A percentile compares a stretch with the other conserved stretches of the same genome.
Evolutionary conservation across 2,329 filamentous ascomycete species (phyloP).

Genomic region (Myriosclerotinia curreyana): DNA sequence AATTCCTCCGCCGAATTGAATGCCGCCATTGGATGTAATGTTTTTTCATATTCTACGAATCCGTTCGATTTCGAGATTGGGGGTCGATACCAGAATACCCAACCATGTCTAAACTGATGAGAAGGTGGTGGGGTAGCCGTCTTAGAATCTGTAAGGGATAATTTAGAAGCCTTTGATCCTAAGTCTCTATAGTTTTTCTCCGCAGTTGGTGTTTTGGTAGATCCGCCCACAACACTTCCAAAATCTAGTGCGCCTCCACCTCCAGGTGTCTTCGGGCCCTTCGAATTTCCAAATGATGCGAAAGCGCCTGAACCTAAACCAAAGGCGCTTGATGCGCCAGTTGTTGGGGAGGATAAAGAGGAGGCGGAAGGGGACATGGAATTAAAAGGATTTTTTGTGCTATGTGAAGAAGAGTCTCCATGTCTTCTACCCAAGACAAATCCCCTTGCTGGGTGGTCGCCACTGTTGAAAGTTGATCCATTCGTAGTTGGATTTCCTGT

Average conservation of each 20-base stretch:
- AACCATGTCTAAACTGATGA: slow-evolving; percentile 75
- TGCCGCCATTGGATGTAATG: slow-evolving; percentile 78
- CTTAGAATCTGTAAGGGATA: slow-evolving; percentile 48
- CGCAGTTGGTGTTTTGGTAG: slow-evolving; percentile 51
- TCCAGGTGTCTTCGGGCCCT: slow-evolving; percentile 82
- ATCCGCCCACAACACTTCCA: slow-evolving; percentile 52
- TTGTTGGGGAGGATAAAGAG: slow-evolving; percentile 32
- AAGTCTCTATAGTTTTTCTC: slow-evolving; percentile 62
- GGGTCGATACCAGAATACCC: slow-evolving; percentile 97
- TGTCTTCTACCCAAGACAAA: slow-evolving; percentile 69
- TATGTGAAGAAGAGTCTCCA: slow-evolving; percentile 70
- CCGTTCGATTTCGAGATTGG: slow-evolving; percentile 93
- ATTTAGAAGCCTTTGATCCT: slow-evolving; percentile 35
- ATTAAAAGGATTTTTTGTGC: slow-evolving; percentile 74
- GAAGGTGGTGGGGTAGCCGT: slow-evolving; percentile 43
- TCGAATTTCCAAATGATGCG: slow-evolving; percentile 84
- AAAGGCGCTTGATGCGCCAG: slow-evolving; percentile 81
- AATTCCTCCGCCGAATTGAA: slow-evolving; percentile 86
- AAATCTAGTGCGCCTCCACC: slow-evolving; percentile 79
- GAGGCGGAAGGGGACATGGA: slow-evolving; percentile 37
- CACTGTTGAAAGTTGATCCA: slow-evolving; percentile 33
- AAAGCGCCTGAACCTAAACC: slow-evolving; percentile 93
- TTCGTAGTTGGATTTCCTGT: slow-evolving; percentile 56
- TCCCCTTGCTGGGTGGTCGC: slow-evolving; percentile 58
- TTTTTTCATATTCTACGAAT: slow-evolving; percentile 91